These are phyloP conservation scores for Porosira glacialis DNA, from an alignment of 352 stramenopile genomes.

Conservation along the genomic window DNA sequence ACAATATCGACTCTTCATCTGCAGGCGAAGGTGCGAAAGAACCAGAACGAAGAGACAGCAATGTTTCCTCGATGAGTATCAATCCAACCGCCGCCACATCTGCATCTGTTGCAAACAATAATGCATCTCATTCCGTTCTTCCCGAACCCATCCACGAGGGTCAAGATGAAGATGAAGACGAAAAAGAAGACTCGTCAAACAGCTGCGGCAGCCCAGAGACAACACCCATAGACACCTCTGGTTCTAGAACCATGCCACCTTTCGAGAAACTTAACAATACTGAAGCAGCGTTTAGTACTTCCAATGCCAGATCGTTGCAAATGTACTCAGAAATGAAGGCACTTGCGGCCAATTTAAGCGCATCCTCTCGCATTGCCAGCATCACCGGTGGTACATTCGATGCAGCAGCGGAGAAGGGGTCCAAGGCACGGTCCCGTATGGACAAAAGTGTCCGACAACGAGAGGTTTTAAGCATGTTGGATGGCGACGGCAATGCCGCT, in stretches of 20 bases:
- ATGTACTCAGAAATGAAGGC: slow-evolving; percentile 79
- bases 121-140: slow-evolving; percentile 59
- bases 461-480: slow-evolving; percentile 67
- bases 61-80: slow-evolving; percentile 14
- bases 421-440: slow-evolving; percentile 62
- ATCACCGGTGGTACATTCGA: slow-evolving; percentile 56
- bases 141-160: slow-evolving; percentile 69
- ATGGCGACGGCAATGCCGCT: slow-evolving; percentile 42
- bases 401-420: slow-evolving; percentile 45
- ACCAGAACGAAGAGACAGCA: too few relatives aligned
- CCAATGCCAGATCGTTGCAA: slow-evolving; percentile 67
- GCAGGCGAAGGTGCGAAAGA: slow-evolving; percentile 5
- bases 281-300: slow-evolving; percentile 21
- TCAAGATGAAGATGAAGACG: slow-evolving; percentile 60
- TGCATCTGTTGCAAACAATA: slow-evolving; percentile 35
- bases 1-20: slow-evolving; percentile 19
- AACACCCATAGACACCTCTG: slow-evolving; percentile 21
- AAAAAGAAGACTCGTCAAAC: slow-evolving; percentile 15
- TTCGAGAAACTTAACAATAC: slow-evolving; percentile 15
- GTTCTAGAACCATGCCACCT: slow-evolving; percentile 17
- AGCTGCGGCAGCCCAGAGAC: slow-evolving; percentile 9
- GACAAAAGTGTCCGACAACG: slow-evolving; percentile 73
- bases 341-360: slow-evolving; percentile 64
- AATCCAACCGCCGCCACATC: slow-evolving; percentile 27
- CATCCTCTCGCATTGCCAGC: slow-evolving; percentile 67